Evolutionary conservation across 169 alveolate genomes (phyloP).

Genomic region (Pseudocohnilembus persalinus): DNA sequence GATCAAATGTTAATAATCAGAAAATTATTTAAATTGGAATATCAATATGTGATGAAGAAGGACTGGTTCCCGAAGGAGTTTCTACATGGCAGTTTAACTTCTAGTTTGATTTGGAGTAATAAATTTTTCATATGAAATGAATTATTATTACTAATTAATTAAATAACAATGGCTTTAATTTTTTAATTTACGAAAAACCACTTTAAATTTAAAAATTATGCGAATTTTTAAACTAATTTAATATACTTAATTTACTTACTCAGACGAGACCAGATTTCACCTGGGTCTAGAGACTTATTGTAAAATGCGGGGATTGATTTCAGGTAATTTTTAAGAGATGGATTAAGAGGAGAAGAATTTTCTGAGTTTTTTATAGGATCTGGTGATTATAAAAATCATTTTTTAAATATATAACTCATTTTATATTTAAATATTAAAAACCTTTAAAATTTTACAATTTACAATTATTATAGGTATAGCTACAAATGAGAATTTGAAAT

Average conservation of each 20-base stretch:
- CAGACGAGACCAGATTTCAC: conserved; percentile 88
- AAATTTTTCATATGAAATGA: not conserved
- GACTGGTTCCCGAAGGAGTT: conserved; percentile 87
- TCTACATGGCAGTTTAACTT: conserved; percentile 97
- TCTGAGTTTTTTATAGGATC: conserved; percentile 42
- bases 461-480: conserved; percentile 94
- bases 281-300: conserved; percentile 92
- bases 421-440: conserved; percentile 89
- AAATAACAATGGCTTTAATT: conserved; percentile 7
- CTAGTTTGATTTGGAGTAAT: conserved; percentile 87
- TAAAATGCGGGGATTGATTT: conserved; percentile 97
- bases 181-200: not conserved
- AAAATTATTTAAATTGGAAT: conserved; percentile 97
- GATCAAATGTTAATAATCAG: conserved; percentile 94
- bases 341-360: conserved; percentile 48
- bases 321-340: conserved; percentile 69
- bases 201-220: not conserved
- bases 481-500: conserved; percentile 95
- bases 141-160: no score
- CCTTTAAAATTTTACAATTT: conserved; percentile 93
- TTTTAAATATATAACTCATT: conserved; percentile 70
- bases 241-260: not conserved
- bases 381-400: conserved; percentile 51
- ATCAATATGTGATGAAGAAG: conserved; percentile 93
- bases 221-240: not conserved